phyloP scores from a whole-genome alignment of 2,329 filamentous ascomycete genomes.

The Aaosphaeria arxii region DNA sequence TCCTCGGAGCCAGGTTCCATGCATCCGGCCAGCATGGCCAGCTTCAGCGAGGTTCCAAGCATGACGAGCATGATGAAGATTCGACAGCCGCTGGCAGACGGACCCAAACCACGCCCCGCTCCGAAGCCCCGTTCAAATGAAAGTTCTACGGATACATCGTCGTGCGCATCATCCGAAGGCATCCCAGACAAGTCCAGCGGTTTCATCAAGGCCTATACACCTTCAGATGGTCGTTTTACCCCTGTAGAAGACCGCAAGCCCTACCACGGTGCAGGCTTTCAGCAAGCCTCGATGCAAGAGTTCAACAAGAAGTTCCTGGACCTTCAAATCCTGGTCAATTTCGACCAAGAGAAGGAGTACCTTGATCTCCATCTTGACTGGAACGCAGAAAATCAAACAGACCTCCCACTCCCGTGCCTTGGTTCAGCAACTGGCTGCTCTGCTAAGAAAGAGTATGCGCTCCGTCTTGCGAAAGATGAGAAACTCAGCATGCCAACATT shows the following conservation, averaged over 20 bases:
- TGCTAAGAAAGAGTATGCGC: slow-evolving; percentile 18
- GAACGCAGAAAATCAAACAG: slow-evolving; percentile 5
- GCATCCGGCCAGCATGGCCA: background rate
- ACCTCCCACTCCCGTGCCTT: slow-evolving; percentile 18
- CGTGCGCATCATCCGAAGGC: background rate
- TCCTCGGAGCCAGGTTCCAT: background rate
- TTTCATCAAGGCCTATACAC: slow-evolving; percentile 13
- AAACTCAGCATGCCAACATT: slow-evolving; percentile 1
- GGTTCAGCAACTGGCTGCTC: slow-evolving; percentile 25
- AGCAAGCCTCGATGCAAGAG: slow-evolving; percentile 10
- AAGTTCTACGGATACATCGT: background rate
- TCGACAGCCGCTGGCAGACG: slow-evolving; percentile 13
- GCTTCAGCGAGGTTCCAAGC: background rate
- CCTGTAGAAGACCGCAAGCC: too few relatives aligned
- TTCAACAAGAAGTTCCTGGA: slow-evolving; percentile 15
- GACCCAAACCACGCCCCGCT: slow-evolving; percentile 11
- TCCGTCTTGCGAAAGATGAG: slow-evolving; percentile 13
- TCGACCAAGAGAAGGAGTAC: slow-evolving; percentile 20
- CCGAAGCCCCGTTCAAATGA: background rate
- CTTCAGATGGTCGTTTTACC: too few relatives aligned
- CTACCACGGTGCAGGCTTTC: background rate
- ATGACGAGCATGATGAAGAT: background rate
- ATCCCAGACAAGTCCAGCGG: slow-evolving; percentile 5
- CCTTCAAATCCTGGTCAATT: slow-evolving; percentile 19
- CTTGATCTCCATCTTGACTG: slow-evolving; percentile 10